A percentile compares a stretch with the other conserved stretches of the same genome.
phyloP scores from a whole-genome alignment of 495 filamentous ascomycete species.

The Lepraria neglecta region DNA sequence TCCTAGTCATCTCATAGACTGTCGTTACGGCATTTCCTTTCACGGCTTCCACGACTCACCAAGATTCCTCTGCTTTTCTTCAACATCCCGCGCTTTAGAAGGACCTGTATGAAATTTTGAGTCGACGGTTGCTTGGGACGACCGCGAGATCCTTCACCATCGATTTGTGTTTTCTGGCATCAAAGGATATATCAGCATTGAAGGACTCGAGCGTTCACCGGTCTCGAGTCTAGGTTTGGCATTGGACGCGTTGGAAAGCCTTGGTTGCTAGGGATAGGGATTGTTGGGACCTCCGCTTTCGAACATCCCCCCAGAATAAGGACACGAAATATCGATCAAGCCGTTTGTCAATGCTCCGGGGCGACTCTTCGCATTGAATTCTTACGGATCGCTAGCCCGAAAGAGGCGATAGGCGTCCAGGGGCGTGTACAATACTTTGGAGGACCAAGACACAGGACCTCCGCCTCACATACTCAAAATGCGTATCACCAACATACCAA shows the following conservation, averaged over 20 bases:
- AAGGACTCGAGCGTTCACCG: background rate
- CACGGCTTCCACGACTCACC: background rate
- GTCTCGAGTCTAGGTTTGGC: background rate
- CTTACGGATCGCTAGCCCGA: background rate
- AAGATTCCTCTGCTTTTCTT: background rate
- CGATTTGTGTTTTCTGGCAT: background rate
- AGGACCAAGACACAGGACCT: background rate
- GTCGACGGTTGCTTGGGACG: background rate
- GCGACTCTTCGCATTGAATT: background rate
- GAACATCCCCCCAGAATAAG: background rate
- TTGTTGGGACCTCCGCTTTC: too few relatives aligned
- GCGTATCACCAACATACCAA: conserved; percentile 9
- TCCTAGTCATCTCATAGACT: background rate
- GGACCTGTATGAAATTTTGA: background rate
- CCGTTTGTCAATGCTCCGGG: too few relatives aligned
- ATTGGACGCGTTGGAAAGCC: background rate
- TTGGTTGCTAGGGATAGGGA: background rate
- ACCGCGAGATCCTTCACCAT: background rate
- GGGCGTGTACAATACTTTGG: background rate
- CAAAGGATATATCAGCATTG: background rate
- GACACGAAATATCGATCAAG: background rate
- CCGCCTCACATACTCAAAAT: background rate
- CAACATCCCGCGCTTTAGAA: background rate
- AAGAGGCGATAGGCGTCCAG: background rate
- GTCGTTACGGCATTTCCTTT: conserved; percentile 4